Evolutionary conservation across 163 green algal genomes (phyloP).

Genomic region (Scenedesmus sp.): DNA sequence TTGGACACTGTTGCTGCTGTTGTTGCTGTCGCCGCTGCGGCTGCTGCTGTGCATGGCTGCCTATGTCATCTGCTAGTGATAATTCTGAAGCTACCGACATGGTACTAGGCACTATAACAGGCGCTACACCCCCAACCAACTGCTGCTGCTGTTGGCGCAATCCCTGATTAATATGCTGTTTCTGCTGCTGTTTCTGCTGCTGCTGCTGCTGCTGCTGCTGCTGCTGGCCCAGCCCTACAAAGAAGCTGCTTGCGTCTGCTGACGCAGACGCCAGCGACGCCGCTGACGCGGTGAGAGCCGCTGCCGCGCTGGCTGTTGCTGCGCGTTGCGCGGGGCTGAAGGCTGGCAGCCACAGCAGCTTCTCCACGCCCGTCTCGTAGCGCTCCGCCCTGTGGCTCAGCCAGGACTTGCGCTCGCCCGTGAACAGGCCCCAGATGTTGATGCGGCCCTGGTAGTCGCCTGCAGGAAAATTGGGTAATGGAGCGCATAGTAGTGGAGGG

Average conservation of each 20-base stretch:
- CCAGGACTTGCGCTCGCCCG: conserved; percentile 55
- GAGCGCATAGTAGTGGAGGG: neutral
- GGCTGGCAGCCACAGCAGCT: conserved; percentile 71
- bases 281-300: conserved; percentile 25
- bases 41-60: neutral
- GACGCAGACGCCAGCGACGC: neutral
- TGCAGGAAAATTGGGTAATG: conserved; percentile 58
- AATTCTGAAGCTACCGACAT: neutral
- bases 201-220: neutral
- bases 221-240: neutral
- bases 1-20: neutral
- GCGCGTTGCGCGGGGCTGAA: conserved; percentile 38
- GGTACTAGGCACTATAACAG: neutral
- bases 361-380: conserved; percentile 74
- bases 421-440: conserved; percentile 83
- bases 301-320: conserved; percentile 14
- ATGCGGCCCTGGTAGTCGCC: conserved; percentile 86
- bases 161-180: neutral
- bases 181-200: neutral
- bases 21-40: neutral
- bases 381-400: conserved; percentile 62
- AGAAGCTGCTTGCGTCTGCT: neutral
- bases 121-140: neutral
- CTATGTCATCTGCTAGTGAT: neutral
- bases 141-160: neutral